A percentile compares a stretch with the other conserved stretches of the same genome.
These are phyloP conservation scores for Austroboletus novae-zelandiae DNA, from an alignment of 1,284 basidiomycete genomes.

Conservation along the genomic window DNA sequence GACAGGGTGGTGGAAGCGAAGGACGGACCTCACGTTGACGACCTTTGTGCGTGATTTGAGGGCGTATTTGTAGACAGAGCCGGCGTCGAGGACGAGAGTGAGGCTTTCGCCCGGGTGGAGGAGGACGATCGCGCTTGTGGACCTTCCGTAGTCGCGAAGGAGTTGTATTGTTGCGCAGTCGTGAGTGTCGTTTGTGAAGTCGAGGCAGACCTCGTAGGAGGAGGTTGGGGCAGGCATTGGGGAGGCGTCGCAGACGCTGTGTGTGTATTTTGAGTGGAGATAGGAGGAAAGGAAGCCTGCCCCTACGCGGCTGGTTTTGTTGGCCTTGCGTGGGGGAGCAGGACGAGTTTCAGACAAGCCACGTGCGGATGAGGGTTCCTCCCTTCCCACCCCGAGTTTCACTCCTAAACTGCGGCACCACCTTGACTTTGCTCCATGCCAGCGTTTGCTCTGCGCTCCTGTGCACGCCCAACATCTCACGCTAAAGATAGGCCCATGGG, in stretches of 20 bases:
- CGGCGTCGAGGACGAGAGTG: conserved; percentile 65
- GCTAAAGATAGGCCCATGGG: conserved; percentile 23
- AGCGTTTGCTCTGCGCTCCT: no score
- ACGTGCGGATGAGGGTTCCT: conserved; percentile 24
- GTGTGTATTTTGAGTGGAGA: conserved; percentile 7
- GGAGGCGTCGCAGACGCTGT: conserved; percentile 26
- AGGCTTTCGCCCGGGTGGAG: conserved; percentile 62
- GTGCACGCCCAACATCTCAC: conserved; percentile 20
- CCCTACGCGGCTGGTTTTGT: conserved; percentile 31
- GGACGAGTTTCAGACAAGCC: conserved; percentile 32
- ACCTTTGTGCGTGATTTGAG: conserved; percentile 64
- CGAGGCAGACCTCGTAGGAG: conserved; percentile 61
- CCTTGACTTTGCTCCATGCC: conserved; percentile 26
- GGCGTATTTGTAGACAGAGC: conserved; percentile 64
- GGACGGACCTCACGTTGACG: conserved; percentile 62
- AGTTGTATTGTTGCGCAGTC: conserved; percentile 65
- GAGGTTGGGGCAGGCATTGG: conserved; percentile 46
- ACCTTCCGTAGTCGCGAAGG: conserved; percentile 59
- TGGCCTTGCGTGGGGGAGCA: conserved; percentile 31
- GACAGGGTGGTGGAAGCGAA: conserved; percentile 3
- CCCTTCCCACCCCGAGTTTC: background rate
- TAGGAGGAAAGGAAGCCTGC: conserved; percentile 23
- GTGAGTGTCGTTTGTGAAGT: conserved; percentile 66
- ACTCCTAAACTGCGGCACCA: conserved; percentile 17
- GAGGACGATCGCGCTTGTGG: conserved; percentile 51